Evolutionary conservation across 345 rosid genomes (phyloP), one percentile per base, ranked within the genome.

Genomic region (Ricinus communis): DNA sequence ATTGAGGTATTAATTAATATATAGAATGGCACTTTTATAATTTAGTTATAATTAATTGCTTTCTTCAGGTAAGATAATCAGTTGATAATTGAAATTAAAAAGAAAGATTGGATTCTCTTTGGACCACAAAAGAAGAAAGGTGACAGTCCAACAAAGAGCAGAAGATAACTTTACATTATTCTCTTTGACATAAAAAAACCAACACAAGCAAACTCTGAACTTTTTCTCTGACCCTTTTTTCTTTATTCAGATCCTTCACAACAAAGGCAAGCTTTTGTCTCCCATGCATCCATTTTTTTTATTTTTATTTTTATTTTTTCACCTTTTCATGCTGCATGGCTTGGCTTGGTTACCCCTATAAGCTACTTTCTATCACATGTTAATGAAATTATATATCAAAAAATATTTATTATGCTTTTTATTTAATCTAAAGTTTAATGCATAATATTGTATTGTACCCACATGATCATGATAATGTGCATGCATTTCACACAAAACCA

Each of bases 71-170:
- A 2, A 33, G 38, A 33, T 33, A 33, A 33, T 33, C 38, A 33
- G 6, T 33, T 2, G 38, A 33, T 33, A 33, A 33, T 33, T 33
- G 38, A 33, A 6, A 33, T 2, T 2, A 33, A 43, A 14, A 59
- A 60, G 47, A 41, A 72, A 69, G 75, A 69, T 68, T 31, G 53
- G 70, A 74, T 75, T 63, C 60, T 43, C 58, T 61, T 46, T 62
- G 75, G 72, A 65, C 79, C 76, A 62, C 33, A 5, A 9, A 3
- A n/a, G 16, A 22, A 8, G 8, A 59, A 70, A 52, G 72, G 69
- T 30, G 79, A 78, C 76, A 76, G 51, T 40, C 78, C 74, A 79
- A 67, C 78, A 50, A 64, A 72, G 53, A 47, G 40, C 36, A 16
- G 54, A 24, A 27, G 43, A 43, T 19, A 33, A 6, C 19, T 74